Conservation (phyloP, 2,329 filamentous ascomycete species). For the Cordyceps cicadae region DNA sequence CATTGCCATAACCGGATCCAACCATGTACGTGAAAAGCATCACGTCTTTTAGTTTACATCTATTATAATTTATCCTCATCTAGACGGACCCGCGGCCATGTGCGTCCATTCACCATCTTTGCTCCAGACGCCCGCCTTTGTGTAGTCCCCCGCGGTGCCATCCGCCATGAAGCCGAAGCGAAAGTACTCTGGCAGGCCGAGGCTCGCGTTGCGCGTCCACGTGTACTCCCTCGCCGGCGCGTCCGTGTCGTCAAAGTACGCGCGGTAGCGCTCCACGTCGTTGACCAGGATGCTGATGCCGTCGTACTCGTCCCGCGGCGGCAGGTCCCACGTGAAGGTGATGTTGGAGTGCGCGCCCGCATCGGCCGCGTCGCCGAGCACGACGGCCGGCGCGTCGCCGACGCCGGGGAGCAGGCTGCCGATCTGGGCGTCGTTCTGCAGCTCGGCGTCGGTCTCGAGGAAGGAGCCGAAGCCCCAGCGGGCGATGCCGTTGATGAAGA, state of each 20-base stretch:
- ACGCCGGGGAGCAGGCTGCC: slow-evolving; percentile 54
- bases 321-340: slow-evolving; percentile 46
- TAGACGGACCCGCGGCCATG: slow-evolving; percentile 56
- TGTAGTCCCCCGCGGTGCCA: slow-evolving; percentile 59
- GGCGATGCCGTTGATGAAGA: slow-evolving; percentile 90
- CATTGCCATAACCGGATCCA: neutral
- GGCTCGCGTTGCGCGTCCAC: slow-evolving; percentile 45
- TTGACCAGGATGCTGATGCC: slow-evolving; percentile 76
- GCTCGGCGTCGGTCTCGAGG: slow-evolving; percentile 67
- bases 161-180: slow-evolving; percentile 67
- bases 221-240: slow-evolving; percentile 39
- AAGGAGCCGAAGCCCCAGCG: slow-evolving; percentile 90
- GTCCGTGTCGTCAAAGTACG: slow-evolving; percentile 54
- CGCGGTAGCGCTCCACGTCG: slow-evolving; percentile 73
- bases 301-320: slow-evolving; percentile 48
- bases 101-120: slow-evolving; percentile 54
- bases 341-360: slow-evolving; percentile 49
- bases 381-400: slow-evolving; percentile 36
- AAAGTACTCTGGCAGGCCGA: slow-evolving; percentile 60
- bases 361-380: slow-evolving; percentile 25
- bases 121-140: slow-evolving; percentile 65
- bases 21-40: neutral
- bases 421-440: slow-evolving; percentile 60
- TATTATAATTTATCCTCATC: slow-evolving; percentile 13
- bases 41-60: neutral